phyloP scores from a whole-genome alignment of 2,329 filamentous ascomycete species.

The Colletotrichum cereale region DNA sequence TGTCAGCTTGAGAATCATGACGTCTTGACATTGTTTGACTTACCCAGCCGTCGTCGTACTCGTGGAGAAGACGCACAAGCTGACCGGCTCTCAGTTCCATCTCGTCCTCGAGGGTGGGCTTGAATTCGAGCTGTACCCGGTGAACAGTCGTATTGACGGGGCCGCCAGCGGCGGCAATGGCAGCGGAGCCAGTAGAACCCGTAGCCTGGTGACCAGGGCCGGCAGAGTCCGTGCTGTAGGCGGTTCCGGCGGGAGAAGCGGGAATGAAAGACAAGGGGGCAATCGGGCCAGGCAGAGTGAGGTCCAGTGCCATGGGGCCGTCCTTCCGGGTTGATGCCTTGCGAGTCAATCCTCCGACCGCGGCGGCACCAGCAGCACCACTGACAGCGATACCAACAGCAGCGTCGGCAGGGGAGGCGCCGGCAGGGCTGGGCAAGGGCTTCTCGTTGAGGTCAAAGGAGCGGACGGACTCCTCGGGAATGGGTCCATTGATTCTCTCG shows the following conservation, averaged over 20 bases:
- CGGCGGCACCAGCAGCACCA: slow-evolving; percentile 53
- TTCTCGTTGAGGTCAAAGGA: slow-evolving; percentile 52
- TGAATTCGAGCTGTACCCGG: slow-evolving; percentile 94
- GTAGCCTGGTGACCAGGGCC: slow-evolving; percentile 59
- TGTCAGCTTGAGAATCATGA: slow-evolving; percentile 46
- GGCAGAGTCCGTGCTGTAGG: slow-evolving; percentile 71
- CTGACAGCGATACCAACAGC: slow-evolving; percentile 45
- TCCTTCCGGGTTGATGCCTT: slow-evolving; percentile 70
- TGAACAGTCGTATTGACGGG: slow-evolving; percentile 77
- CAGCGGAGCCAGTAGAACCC: slow-evolving; percentile 65
- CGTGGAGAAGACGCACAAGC: slow-evolving; percentile 89
- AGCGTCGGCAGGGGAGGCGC: slow-evolving; percentile 3
- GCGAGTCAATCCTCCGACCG: slow-evolving; percentile 57
- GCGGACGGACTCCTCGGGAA: slow-evolving; percentile 52
- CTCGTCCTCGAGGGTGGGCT: slow-evolving; percentile 92
- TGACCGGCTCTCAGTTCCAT: slow-evolving; percentile 84
- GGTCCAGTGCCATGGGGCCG: slow-evolving; percentile 63
- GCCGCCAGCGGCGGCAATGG: slow-evolving; percentile 73
- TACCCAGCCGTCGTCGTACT: slow-evolving; percentile 99
- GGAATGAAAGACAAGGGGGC: slow-evolving; percentile 53
- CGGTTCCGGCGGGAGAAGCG: slow-evolving; percentile 72
- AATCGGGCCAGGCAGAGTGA: slow-evolving; percentile 60
- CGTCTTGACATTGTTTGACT: slow-evolving; percentile 53
- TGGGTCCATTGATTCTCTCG: slow-evolving; percentile 61
- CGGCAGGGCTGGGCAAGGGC: slow-evolving; percentile 30